phyloP scores from a whole-genome alignment of 768 basidiomycete genomes.

The Tubosaeta brunneosetosa region DNA sequence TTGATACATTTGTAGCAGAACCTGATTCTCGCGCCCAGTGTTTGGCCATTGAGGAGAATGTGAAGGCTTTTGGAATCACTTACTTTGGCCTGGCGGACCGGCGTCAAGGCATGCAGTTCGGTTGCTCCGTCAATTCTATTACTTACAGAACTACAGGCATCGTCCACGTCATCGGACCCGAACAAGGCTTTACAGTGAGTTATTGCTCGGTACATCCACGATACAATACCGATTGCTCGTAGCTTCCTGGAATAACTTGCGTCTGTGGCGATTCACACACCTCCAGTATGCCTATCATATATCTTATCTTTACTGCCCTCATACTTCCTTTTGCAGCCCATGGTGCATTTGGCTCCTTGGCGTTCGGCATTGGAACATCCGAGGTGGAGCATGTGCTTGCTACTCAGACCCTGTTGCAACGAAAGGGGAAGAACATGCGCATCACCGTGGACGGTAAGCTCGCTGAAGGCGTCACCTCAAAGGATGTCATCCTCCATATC shows the following conservation, averaged over 20 bases:
- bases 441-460: constrained; percentile 83
- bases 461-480: constrained; percentile 77
- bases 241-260: constrained; percentile 75
- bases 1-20: constrained; percentile 73
- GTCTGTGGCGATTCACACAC: constrained; percentile 95
- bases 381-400: constrained; percentile 94
- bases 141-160: constrained; percentile 49
- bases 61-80: constrained; percentile 86
- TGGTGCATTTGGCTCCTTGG: constrained; percentile 89
- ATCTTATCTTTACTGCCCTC: neutral
- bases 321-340: constrained; percentile 49
- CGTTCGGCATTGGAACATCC: constrained; percentile 91
- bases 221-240: constrained; percentile 2
- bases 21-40: constrained; percentile 85
- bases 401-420: constrained; percentile 84
- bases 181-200: constrained; percentile 84
- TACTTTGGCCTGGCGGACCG: constrained; percentile 90
- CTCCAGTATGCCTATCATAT: constrained; percentile 54
- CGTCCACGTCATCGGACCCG: constrained; percentile 88
- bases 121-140: neutral
- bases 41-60: constrained; percentile 79
- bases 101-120: constrained; percentile 61
- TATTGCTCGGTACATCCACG: neutral
- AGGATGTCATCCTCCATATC: constrained; percentile 87
- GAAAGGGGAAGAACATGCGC: constrained; percentile 89